Evolutionary conservation across 106 monocot genomes (phyloP).

Genomic region (Dactylorhiza incarnata): DNA sequence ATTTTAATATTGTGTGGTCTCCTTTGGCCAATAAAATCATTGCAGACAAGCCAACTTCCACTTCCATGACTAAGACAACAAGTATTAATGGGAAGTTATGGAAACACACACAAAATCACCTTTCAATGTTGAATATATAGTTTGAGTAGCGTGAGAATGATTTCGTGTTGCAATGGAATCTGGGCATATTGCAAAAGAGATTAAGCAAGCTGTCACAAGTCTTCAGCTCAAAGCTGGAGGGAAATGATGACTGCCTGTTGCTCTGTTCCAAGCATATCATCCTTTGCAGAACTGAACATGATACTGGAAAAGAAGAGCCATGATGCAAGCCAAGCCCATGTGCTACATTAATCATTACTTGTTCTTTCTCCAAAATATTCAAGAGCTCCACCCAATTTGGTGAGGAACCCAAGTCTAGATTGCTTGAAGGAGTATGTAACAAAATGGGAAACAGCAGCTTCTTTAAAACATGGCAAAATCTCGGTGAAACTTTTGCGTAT

Average conservation of each 20-base stretch:
- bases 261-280: neutral
- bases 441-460: constrained; percentile 25
- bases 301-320: constrained; percentile 12
- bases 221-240: constrained; percentile 21
- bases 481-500: constrained; percentile 39
- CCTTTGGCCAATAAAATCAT: neutral
- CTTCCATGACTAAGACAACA: neutral
- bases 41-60: neutral
- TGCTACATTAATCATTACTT: constrained; percentile 7
- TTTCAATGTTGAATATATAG: constrained; percentile 64
- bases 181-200: constrained; percentile 40
- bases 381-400: constrained; percentile 53
- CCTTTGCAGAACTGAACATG: neutral
- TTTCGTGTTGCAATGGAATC: constrained; percentile 25
- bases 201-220: constrained; percentile 47
- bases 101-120: constrained; percentile 26
- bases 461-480: constrained; percentile 48
- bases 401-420: constrained; percentile 29
- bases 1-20: neutral
- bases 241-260: constrained; percentile 12
- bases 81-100: neutral
- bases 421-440: constrained; percentile 10
- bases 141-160: constrained; percentile 30
- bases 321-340: constrained; percentile 10
- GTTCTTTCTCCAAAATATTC: constrained; percentile 24